These are phyloP conservation scores for Podaxis rugospora DNA, from an alignment of 768 basidiomycete genomes.

Conservation along the genomic window DNA sequence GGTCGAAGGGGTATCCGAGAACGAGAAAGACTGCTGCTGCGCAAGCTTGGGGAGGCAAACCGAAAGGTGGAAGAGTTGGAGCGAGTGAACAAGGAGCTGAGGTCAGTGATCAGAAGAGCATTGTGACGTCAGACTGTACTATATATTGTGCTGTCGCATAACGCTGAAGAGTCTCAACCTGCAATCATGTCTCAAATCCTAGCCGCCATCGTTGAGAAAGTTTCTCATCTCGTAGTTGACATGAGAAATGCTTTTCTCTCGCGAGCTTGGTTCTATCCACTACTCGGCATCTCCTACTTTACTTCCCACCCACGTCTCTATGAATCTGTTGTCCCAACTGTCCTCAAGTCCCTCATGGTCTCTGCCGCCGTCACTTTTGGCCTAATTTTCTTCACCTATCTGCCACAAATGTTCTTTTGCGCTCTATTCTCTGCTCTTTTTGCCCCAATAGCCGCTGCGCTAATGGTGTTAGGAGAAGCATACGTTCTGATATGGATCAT, in stretches of 20 bases:
- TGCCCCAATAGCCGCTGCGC: slow-evolving; percentile 49
- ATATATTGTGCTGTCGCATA: slow-evolving; percentile 10
- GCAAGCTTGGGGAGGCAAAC: slow-evolving; percentile 70
- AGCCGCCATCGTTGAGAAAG: slow-evolving; percentile 11
- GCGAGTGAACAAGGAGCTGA: slow-evolving; percentile 63
- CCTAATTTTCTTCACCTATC: slow-evolving; percentile 57
- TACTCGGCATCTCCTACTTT: slow-evolving; percentile 33
- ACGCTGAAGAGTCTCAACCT: neutral
- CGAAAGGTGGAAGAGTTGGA: slow-evolving; percentile 68
- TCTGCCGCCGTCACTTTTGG: slow-evolving; percentile 35
- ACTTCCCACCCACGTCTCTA: slow-evolving; percentile 31
- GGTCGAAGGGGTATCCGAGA: slow-evolving; percentile 49
- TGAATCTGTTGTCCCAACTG: slow-evolving; percentile 29
- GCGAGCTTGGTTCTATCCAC: slow-evolving; percentile 33
- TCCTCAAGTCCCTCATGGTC: slow-evolving; percentile 33
- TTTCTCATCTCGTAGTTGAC: slow-evolving; percentile 16
- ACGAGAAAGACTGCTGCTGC: slow-evolving; percentile 63
- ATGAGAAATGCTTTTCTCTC: slow-evolving; percentile 30
- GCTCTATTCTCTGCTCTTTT: slow-evolving; percentile 62
- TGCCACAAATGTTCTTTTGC: slow-evolving; percentile 64
- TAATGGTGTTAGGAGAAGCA: slow-evolving; percentile 40
- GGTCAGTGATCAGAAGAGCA: slow-evolving; percentile 38
- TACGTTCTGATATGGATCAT: slow-evolving; percentile 32
- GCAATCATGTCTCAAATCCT: slow-evolving; percentile 15
- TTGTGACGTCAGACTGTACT: slow-evolving; percentile 20